Evolutionary conservation across 768 basidiomycete species (phyloP).

Genomic region (Lactifluus echinatus): DNA sequence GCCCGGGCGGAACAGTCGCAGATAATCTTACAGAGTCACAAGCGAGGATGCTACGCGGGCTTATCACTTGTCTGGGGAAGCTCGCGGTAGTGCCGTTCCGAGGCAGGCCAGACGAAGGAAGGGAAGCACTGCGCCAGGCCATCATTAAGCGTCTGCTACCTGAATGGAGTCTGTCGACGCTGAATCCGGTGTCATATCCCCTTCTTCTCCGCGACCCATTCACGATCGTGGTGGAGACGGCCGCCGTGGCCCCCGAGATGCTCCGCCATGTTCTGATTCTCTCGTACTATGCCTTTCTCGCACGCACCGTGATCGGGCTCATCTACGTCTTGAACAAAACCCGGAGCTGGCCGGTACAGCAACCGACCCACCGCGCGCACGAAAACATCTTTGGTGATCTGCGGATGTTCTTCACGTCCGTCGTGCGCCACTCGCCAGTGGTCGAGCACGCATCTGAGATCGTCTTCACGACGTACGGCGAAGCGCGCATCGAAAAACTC

Average conservation of each 20-base stretch:
- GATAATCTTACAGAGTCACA: conserved; percentile 77
- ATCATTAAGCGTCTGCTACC: conserved; percentile 86
- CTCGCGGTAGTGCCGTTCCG: conserved; percentile 63
- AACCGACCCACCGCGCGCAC: conserved; percentile 45
- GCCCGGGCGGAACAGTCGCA: conserved; percentile 43
- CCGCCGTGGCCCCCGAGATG: conserved; percentile 83
- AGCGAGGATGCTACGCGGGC: conserved; percentile 64
- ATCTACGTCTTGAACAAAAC: conserved; percentile 76
- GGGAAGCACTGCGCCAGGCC: conserved; percentile 69
- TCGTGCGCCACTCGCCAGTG: conserved; percentile 80
- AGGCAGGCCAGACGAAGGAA: conserved; percentile 61
- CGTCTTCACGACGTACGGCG: conserved; percentile 73
- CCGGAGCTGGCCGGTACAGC: conserved; percentile 36
- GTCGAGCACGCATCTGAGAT: conserved; percentile 80
- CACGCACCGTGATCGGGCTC: conserved; percentile 77
- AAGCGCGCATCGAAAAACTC: conserved; percentile 76
- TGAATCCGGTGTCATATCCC: conserved; percentile 77
- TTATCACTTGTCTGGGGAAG: conserved; percentile 61
- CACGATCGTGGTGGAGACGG: conserved; percentile 81
- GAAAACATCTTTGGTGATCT: conserved; percentile 76
- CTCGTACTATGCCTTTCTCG: conserved; percentile 84
- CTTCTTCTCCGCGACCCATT: conserved; percentile 86
- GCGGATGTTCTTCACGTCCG: conserved; percentile 84
- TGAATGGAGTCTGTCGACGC: conserved; percentile 83
- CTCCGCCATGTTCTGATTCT: conserved; percentile 83